These are phyloP conservation scores for Erythrobasidium hasegawianum DNA, from an alignment of 1,284 basidiomycete genomes.

Conservation along the genomic window DNA sequence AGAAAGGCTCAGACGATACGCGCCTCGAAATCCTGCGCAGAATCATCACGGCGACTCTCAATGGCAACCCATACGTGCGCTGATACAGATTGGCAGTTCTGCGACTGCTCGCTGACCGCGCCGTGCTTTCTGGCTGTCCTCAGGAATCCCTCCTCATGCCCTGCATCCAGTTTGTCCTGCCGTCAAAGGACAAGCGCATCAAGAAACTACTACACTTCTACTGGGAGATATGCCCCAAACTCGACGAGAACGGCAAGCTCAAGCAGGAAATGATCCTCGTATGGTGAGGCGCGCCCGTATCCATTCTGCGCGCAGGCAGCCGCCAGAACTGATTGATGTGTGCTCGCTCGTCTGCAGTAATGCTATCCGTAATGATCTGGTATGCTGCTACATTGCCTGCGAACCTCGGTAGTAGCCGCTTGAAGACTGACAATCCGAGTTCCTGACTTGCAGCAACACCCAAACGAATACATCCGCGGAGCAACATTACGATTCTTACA, in stretches of 20 bases:
- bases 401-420: neutral
- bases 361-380: slow-evolving; percentile 93
- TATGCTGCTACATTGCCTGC: slow-evolving; percentile 51
- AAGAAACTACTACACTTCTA: slow-evolving; percentile 94
- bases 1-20: slow-evolving; percentile 96
- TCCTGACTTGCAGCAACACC: slow-evolving; percentile 73
- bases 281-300: slow-evolving; percentile 54
- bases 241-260: slow-evolving; percentile 93
- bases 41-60: slow-evolving; percentile 93
- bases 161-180: slow-evolving; percentile 96
- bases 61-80: slow-evolving; percentile 70
- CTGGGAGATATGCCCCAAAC: slow-evolving; percentile 99
- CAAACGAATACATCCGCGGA: slow-evolving; percentile 98
- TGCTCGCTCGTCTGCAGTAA: slow-evolving; percentile 60
- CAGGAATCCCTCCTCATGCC: slow-evolving; percentile 74
- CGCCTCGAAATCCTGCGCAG: slow-evolving; percentile 94
- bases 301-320: too few relatives aligned
- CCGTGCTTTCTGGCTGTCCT: too few relatives aligned
- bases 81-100: slow-evolving; percentile 6
- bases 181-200: slow-evolving; percentile 90
- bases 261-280: slow-evolving; percentile 99
- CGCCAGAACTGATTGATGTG: too few relatives aligned
- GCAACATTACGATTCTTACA: slow-evolving; percentile 94
- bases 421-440: neutral
- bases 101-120: slow-evolving; percentile 5